Evolutionary conservation across 345 rosid genomes (phyloP), one percentile per base, ranked within the genome.

Genomic region (Anastatica hierochuntica): DNA sequence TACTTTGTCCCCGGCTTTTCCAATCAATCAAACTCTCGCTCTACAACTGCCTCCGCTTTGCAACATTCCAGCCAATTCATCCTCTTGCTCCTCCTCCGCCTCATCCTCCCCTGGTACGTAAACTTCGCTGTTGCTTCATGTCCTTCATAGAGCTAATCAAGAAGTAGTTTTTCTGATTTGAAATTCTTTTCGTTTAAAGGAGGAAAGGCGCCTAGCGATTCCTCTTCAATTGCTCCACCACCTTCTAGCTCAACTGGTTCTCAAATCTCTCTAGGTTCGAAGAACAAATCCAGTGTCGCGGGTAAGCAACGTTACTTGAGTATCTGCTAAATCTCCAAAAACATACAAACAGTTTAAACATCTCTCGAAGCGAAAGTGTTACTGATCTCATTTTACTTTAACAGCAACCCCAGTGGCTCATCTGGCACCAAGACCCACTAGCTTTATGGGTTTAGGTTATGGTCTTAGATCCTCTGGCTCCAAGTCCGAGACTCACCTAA

Each of bases 1-100:
- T 12, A 40, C 68, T 48, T 31, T 79, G 15, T 33, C 66, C 15
- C 56, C 67, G 60, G 72, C 79, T 43, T 70, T 79, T 54, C 90
- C 94, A 7, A 71, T 90, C 21, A 86, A 86, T 68, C 64, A 58
- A 46, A 79, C 90, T 5, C 75, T 83, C 8, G 86, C 94, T 14
- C 57, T 73, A 38, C 69, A 77, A 64, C 73, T 89, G 33, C 86
- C 94, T 34, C 56, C 14, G 2, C 81, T 78, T 56, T 90, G 96
- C 63, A 47, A 48, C 37, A 67, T 84, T 63, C 72, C 49, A 24
- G 67, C 68, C 6, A 60, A 75, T 55, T 49, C 44, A 53, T 72
- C 87, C 34, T n/a, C 58, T 62, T 86, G 96, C 73, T 66, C 84
- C 49, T 69, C 85, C 49, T 61, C 83, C 40, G 15, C 47, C 34